A percentile compares a stretch with the other conserved stretches of the same genome.
These are phyloP conservation scores for Aspergillus calidoustus DNA, from an alignment of 2,329 filamentous ascomycete species.

Conservation along the genomic window DNA sequence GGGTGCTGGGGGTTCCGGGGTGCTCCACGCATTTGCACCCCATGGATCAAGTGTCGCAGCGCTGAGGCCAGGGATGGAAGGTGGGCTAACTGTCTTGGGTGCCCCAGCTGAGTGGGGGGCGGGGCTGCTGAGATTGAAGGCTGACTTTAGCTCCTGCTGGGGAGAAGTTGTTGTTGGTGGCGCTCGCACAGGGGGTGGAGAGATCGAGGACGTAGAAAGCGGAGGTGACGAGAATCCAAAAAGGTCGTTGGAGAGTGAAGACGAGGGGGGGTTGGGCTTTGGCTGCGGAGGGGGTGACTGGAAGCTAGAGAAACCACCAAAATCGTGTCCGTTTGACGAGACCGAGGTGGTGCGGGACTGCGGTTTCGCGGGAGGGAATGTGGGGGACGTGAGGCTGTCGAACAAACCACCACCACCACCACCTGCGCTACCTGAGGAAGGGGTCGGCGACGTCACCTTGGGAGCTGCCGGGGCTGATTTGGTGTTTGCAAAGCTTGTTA, in stretches of 20 bases:
- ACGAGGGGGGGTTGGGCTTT: conserved; percentile 50
- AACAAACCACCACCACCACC: conserved; percentile 74
- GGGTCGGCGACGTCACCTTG: conserved; percentile 54
- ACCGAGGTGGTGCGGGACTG: conserved; percentile 55
- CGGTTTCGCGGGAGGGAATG: conserved; percentile 52
- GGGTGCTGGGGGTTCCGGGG: conserved; percentile 57
- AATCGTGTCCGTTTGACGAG: conserved; percentile 62
- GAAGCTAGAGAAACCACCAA: conserved; percentile 68
- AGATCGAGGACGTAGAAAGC: conserved; percentile 45
- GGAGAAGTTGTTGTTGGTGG: conserved; percentile 39
- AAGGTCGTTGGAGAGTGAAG: conserved; percentile 72
- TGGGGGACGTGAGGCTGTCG: conserved; percentile 68
- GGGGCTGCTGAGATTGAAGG: conserved; percentile 73
- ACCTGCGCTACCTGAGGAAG: conserved; percentile 68
- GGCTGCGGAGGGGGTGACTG: conserved; percentile 46
- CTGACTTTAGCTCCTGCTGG: conserved; percentile 60
- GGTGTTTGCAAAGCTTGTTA: conserved; percentile 58
- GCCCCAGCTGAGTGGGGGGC: conserved; percentile 47
- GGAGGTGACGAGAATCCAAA: conserved; percentile 68
- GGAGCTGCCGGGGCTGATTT: conserved; percentile 51
- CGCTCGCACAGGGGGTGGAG: conserved; percentile 46
- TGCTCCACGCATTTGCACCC: conserved; percentile 85
- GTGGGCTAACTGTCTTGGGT: conserved; percentile 43
- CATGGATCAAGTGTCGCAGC: conserved; percentile 70
- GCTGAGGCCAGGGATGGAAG: conserved; percentile 48